Evolutionary conservation across 257 asterid genomes (phyloP).

Genomic region (Solanum pimpinellifolium): DNA sequence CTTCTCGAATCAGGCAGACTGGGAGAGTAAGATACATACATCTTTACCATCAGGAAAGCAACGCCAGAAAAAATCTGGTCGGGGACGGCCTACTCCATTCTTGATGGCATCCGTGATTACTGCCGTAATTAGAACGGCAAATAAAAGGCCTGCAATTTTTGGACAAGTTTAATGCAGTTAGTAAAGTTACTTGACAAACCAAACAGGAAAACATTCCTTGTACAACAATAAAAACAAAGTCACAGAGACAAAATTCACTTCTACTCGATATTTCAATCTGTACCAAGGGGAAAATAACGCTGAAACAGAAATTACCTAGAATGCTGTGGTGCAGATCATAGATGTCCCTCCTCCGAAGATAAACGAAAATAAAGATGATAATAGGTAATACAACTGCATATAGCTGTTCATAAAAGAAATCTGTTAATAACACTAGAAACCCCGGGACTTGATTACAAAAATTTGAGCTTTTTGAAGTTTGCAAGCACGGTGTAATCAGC

Average conservation of each 20-base stretch:
- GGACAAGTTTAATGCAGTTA: not conserved
- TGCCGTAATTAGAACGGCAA: constrained; percentile 62
- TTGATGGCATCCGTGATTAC: constrained; percentile 75
- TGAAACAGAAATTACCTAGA: constrained; percentile 36
- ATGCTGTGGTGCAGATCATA: constrained; percentile 75
- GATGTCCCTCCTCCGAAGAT: constrained; percentile 57
- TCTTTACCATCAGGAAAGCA: constrained; percentile 81
- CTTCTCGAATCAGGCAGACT: not conserved
- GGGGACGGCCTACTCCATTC: constrained; percentile 81
- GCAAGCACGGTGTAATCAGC: not conserved
- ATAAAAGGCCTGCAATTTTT: constrained; percentile 51
- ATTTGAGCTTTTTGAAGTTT: not conserved
- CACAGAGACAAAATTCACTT: not conserved
- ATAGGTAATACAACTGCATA: constrained; percentile 72
- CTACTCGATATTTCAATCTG: not conserved
- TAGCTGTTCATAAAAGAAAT: constrained; percentile 20
- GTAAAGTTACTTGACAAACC: not conserved
- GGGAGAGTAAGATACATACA: constrained; percentile 18
- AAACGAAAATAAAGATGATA: constrained; percentile 43
- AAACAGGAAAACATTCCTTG: not conserved
- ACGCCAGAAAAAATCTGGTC: constrained; percentile 87
- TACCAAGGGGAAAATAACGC: not conserved
- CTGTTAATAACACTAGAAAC: not conserved
- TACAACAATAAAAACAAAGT: not conserved
- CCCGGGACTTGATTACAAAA: not conserved